phyloP scores from a whole-genome alignment of 2,329 filamentous ascomycete species.

The Fusarium euwallaceae region DNA sequence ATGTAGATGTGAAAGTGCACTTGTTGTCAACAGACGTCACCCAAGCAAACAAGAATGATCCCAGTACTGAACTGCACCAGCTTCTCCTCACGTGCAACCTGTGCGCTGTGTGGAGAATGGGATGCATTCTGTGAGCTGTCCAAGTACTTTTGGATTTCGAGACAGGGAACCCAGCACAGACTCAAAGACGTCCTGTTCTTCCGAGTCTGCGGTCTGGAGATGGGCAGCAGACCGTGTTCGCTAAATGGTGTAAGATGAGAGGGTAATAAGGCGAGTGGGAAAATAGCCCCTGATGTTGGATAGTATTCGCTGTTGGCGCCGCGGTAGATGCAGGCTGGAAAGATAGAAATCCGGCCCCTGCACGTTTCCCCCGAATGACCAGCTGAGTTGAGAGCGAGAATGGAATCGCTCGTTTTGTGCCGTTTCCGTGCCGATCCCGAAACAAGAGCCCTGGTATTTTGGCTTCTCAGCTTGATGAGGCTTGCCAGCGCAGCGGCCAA shows the following conservation, averaged over 20 bases:
- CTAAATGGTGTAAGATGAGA: conserved; percentile 3
- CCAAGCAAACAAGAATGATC: conserved; percentile 25
- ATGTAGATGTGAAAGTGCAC: neutral
- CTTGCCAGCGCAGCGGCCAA: conserved; percentile 8
- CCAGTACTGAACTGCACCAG: conserved; percentile 27
- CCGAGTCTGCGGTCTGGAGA: neutral
- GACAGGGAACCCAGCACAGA: neutral
- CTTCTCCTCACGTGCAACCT: conserved; percentile 27
- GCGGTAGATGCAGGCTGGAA: conserved; percentile 5
- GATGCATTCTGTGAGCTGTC: neutral
- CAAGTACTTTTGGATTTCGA: neutral
- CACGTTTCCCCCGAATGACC: neutral
- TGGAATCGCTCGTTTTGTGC: conserved; percentile 30
- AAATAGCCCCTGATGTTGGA: neutral
- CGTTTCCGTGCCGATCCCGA: conserved; percentile 30
- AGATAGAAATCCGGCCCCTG: conserved; percentile 2
- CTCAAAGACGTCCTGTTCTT: neutral
- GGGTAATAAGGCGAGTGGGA: neutral
- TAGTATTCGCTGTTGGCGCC: neutral
- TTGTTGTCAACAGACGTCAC: neutral
- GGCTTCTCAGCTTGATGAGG: conserved; percentile 20
- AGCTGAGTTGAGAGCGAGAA: conserved; percentile 4
- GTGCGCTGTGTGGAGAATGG: conserved; percentile 7
- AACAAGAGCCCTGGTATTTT: conserved; percentile 25
- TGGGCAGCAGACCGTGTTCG: neutral